A percentile compares a stretch with the other conserved stretches of the same genome.
phyloP scores from a whole-genome alignment of 192 early-diverging fungal genomes.

The Coemansia sp. region DNA sequence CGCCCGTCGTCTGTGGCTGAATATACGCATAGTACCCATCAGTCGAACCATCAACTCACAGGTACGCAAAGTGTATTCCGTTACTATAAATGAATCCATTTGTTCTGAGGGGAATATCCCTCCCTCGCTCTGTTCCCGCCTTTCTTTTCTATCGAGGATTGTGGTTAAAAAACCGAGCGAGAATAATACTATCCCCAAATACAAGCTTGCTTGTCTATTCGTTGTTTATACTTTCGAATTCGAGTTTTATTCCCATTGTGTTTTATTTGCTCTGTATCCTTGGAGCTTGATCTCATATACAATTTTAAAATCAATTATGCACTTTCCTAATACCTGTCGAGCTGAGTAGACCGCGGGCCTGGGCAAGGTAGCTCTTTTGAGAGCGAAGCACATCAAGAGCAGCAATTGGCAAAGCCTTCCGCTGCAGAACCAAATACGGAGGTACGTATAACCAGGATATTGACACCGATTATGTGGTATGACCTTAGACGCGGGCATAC shows the following conservation, averaged over 20 bases:
- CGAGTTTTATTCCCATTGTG: not conserved
- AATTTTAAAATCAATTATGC: not conserved
- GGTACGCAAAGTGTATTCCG: conserved; percentile 15
- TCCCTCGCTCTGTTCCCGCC: not conserved
- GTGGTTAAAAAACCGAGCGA: not conserved
- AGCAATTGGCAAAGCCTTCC: not conserved
- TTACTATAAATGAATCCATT: conserved; percentile 6
- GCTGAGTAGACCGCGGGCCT: not conserved
- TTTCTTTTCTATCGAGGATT: not conserved
- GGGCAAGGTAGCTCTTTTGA: not conserved
- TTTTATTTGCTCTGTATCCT: not conserved
- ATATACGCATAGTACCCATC: conserved; percentile 2
- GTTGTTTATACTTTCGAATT: not conserved
- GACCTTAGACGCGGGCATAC: not conserved
- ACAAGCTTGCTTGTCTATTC: not conserved
- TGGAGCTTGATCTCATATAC: not conserved
- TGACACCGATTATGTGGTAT: not conserved
- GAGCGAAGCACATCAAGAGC: not conserved
- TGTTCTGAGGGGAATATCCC: not conserved
- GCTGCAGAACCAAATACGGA: not conserved
- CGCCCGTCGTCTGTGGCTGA: conserved; percentile 2
- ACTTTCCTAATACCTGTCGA: not conserved
- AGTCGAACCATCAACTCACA: conserved; percentile 5
- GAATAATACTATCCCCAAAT: not conserved
- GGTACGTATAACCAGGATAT: not conserved